Evolutionary conservation across 1,284 basidiomycete species (phyloP).

Genomic region (Cutaneotrichosporon sp.): DNA sequence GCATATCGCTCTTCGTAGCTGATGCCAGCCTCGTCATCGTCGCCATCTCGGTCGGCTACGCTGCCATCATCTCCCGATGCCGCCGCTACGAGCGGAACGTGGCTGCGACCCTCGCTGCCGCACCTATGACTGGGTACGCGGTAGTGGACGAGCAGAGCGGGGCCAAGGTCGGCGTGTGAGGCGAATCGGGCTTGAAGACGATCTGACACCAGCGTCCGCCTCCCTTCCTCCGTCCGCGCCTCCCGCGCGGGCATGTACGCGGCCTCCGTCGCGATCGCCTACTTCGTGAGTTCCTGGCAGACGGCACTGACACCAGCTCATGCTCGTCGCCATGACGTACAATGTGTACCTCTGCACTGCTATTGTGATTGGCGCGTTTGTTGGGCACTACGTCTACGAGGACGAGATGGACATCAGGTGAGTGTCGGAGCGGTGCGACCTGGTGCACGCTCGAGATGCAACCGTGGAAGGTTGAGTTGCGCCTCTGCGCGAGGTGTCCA

Average conservation of each 20-base stretch:
- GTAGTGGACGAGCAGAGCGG: conserved; percentile 31
- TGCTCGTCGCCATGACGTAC: conserved; percentile 56
- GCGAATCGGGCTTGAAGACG: background rate
- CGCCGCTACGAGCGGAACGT: conserved; percentile 39
- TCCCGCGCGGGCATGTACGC: conserved; percentile 45
- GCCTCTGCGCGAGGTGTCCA: no score
- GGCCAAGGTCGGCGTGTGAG: conserved; percentile 38
- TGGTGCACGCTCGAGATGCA: no score
- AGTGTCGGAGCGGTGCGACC: conserved; percentile 15
- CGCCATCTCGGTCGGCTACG: conserved; percentile 45
- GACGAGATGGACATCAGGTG: conserved; percentile 47
- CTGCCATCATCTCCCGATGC: conserved; percentile 40
- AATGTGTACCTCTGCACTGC: conserved; percentile 52
- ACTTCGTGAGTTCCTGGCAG: conserved; percentile 46
- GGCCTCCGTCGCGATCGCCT: conserved; percentile 45
- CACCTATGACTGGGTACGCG: conserved; percentile 31
- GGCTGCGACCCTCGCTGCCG: conserved; percentile 32
- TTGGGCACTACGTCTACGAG: conserved; percentile 52
- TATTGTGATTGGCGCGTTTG: conserved; percentile 51
- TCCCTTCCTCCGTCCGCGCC: conserved; percentile 29
- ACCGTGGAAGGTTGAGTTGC: no score
- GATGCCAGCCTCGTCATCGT: conserved; percentile 38
- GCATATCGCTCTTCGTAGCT: background rate
- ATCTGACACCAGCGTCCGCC: conserved; percentile 28
- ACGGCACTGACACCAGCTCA: conserved; percentile 39